Conservation (phyloP, 31 red algal species). For the Bonnemaisonia californica region DNA sequence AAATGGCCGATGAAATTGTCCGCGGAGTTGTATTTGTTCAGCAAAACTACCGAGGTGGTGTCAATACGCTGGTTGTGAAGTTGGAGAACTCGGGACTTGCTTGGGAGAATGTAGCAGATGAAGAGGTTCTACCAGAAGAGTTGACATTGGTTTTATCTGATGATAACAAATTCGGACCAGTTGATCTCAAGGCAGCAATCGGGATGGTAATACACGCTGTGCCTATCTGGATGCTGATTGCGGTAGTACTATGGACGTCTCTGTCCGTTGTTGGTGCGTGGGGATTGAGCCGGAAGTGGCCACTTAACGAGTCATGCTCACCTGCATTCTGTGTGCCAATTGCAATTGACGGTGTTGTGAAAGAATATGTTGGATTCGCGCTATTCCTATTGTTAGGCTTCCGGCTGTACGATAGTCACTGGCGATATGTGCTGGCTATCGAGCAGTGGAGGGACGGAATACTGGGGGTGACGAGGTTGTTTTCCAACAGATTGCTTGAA, state of each 20-base stretch:
- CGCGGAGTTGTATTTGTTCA: constrained; percentile 32
- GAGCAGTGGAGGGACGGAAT: constrained; percentile 28
- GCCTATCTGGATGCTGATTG: background rate
- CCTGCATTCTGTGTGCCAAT: constrained; percentile 34
- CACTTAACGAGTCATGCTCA: background rate
- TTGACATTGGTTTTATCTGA: no score
- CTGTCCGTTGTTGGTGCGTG: background rate
- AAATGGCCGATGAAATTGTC: constrained; percentile 34
- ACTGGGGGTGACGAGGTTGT: background rate
- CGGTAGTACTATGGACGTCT: constrained; percentile 2
- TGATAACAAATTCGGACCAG: background rate
- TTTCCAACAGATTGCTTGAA: constrained; percentile 34
- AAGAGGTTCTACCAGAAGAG: background rate
- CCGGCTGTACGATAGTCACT: constrained; percentile 47
- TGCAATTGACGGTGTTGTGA: constrained; percentile 27
- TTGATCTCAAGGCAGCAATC: background rate
- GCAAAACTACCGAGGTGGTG: constrained; percentile 2
- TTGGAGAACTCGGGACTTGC: background rate
- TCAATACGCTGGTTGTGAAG: background rate
- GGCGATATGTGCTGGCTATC: constrained; percentile 31
- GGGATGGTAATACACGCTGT: background rate
- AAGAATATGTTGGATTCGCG: constrained; percentile 61
- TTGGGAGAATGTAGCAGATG: background rate
- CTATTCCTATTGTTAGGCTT: constrained; percentile 59
- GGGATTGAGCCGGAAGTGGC: background rate